Evolutionary conservation across 2,329 filamentous ascomycete genomes (phyloP), one percentile per base, ranked within the genome.

Genomic region (Paecilomyces variotii): DNA sequence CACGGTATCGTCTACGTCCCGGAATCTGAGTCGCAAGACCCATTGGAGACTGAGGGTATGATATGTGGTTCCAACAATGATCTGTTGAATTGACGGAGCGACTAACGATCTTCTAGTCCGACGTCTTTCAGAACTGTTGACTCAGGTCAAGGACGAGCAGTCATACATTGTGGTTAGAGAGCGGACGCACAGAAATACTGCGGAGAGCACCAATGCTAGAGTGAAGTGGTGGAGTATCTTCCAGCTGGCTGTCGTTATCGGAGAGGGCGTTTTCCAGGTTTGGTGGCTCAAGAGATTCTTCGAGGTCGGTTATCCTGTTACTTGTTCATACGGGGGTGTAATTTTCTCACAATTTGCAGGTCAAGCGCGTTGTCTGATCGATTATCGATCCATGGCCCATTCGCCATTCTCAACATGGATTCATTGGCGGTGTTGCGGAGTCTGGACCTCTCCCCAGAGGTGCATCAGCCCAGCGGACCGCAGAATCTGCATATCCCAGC

Each of bases 191-290:
- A 86, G 94, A 74, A 99, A 99, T 80, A 99, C 94, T 9, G 94
- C 94, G 64, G 94, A 99, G 81, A 97, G 92, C 83, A 99, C 94
- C 70, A 99, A 99, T 77, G 84, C 86, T 67, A 85, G 94, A 65
- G 94, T 99, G 74, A 99, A 99, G 82, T 99, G 94, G 94, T 99
- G 94, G 94, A 97, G 94, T 76, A 84, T 97, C 68, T 97, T 97
- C 77, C 92, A 99, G 78, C 86, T 99, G 64, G 84, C 86, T 58
- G 87, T 97, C 55, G 84, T 99, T 63, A 82, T 95, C 65, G 91
- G 89, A 69, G 91, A 97, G 80, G 94, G 91, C 61, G 80, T 97
- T 65, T 99, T 99, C 82, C 94, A 99, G 80, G 93, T 99, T 65
- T 99, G 94, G 93, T 99, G 94, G 92, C 78, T 99, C 74, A 94